Conservation (phyloP, 345 rosid species). For the Erucastrum elatum region DNA sequence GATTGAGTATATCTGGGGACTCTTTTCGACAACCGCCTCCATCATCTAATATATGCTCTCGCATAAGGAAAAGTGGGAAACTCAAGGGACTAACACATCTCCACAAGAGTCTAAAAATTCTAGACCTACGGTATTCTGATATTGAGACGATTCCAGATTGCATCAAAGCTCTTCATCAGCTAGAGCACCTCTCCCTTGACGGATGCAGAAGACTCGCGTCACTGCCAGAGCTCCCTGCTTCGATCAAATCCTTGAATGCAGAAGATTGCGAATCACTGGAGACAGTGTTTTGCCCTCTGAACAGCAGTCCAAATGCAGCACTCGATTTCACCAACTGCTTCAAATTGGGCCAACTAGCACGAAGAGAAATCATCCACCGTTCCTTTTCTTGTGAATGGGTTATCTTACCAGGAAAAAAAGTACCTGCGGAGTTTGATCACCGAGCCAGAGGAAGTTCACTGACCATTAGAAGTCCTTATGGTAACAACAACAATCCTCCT, state of each 20-base stretch:
- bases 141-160: background rate
- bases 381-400: rapidly evolving
- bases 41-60: no score
- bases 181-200: background rate
- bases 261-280: background rate
- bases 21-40: no score
- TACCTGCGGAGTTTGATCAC: background rate
- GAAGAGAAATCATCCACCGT: background rate
- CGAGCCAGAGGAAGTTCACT: background rate
- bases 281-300: background rate
- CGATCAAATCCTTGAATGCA: background rate
- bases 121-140: background rate
- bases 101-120: background rate
- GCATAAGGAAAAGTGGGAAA: background rate
- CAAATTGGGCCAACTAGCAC: background rate
- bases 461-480: background rate
- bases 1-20: no score
- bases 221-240: background rate
- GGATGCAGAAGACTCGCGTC: background rate
- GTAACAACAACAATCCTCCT: background rate
- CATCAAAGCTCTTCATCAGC: background rate
- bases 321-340: slow-evolving; percentile 8
- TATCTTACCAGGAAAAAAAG: background rate
- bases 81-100: background rate
- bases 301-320: rapidly evolving